A percentile compares a stretch with the other conserved stretches of the same genome.
Conservation (phyloP, 2,329 filamentous ascomycete genomes). For the Phyllosticta capitalensis region DNA sequence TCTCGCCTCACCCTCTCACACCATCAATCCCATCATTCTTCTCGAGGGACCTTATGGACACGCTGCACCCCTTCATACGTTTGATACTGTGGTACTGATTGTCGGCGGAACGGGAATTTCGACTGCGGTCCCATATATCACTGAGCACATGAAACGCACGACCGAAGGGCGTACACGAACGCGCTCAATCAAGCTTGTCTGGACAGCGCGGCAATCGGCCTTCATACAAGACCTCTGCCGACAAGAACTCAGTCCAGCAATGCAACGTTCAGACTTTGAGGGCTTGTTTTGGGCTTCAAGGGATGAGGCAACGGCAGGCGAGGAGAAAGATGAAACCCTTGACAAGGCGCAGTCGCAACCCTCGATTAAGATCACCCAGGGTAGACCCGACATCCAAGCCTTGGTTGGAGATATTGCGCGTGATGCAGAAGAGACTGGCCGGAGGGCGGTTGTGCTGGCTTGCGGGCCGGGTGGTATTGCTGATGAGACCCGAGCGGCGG, state of each 20-base stretch:
- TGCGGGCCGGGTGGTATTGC: slow-evolving; percentile 39
- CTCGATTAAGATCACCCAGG: slow-evolving; percentile 20
- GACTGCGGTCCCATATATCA: slow-evolving; percentile 23
- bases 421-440: slow-evolving; percentile 20
- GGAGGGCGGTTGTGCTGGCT: slow-evolving; percentile 30
- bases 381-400: slow-evolving; percentile 30
- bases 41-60: slow-evolving; percentile 44
- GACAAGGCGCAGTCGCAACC: slow-evolving; percentile 13
- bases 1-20: slow-evolving; percentile 17
- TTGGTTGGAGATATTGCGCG: slow-evolving; percentile 26
- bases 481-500: slow-evolving; percentile 34
- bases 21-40: slow-evolving; percentile 29
- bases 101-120: slow-evolving; percentile 29
- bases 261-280: slow-evolving; percentile 20
- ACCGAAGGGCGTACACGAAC: slow-evolving; percentile 15
- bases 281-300: slow-evolving; percentile 7
- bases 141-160: slow-evolving; percentile 2
- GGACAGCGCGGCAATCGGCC: slow-evolving; percentile 24
- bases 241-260: slow-evolving; percentile 16
- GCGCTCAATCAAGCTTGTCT: slow-evolving; percentile 21
- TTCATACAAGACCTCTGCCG: slow-evolving; percentile 19
- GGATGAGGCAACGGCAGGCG: slow-evolving; percentile 8
- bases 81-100: slow-evolving; percentile 28
- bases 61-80: slow-evolving; percentile 31
- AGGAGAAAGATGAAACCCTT: not conserved